Evolutionary conservation across 2,329 filamentous ascomycete species (phyloP).

Genomic region (Daldinia sp.): DNA sequence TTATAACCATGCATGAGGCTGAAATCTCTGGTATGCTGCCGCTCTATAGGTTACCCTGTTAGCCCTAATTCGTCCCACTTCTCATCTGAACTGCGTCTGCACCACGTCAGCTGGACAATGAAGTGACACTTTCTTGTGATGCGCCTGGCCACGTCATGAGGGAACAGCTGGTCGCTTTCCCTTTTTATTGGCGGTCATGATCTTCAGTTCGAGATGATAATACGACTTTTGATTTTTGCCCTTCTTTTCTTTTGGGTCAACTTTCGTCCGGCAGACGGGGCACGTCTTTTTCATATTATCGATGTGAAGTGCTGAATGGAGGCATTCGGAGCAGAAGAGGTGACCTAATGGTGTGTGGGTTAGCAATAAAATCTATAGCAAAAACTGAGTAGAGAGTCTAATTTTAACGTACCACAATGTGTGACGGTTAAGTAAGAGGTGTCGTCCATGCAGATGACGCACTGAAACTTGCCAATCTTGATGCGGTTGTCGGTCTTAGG

Average conservation of each 20-base stretch:
- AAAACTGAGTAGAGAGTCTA: not conserved
- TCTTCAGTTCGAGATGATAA: slow-evolving; percentile 72
- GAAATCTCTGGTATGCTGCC: slow-evolving; percentile 3
- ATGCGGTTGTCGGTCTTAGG: slow-evolving; percentile 62
- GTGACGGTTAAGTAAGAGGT: slow-evolving; percentile 70
- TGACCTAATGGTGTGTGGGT: slow-evolving; percentile 62
- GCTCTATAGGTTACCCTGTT: not conserved
- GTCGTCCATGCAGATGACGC: slow-evolving; percentile 76
- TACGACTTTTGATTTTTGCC: slow-evolving; percentile 61
- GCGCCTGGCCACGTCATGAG: slow-evolving; percentile 14
- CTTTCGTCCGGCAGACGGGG: slow-evolving; percentile 72
- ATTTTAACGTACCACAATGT: slow-evolving; percentile 69
- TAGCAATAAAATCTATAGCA: slow-evolving; percentile 37
- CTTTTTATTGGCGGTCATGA: slow-evolving; percentile 68
- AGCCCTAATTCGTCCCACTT: not conserved
- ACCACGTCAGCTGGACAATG: slow-evolving; percentile 38
- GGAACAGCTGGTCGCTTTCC: slow-evolving; percentile 58
- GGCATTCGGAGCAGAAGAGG: slow-evolving; percentile 72
- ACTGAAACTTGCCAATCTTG: slow-evolving; percentile 70
- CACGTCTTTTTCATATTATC: slow-evolving; percentile 68
- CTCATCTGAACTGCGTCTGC: slow-evolving; percentile 40
- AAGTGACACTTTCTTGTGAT: slow-evolving; percentile 2
- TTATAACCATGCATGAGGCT: not conserved
- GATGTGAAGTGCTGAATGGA: slow-evolving; percentile 70
- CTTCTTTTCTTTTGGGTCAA: slow-evolving; percentile 61